phyloP scores from a whole-genome alignment of 169 alveolate genomes.

The Ophryocystis elektroscirrha region DNA sequence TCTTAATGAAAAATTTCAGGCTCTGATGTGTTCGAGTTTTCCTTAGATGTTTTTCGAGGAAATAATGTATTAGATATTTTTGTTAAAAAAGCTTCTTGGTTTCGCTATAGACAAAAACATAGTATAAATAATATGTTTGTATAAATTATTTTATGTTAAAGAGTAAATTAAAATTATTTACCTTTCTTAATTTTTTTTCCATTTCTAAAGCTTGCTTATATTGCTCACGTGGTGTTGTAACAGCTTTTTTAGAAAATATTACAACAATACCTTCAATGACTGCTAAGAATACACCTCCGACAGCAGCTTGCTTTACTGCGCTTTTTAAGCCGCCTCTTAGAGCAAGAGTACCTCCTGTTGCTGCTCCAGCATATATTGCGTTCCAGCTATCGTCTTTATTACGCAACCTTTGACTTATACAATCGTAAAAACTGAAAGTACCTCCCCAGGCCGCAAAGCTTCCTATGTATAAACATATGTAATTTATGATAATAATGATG shows the following conservation, averaged over 20 bases:
- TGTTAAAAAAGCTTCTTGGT: no score
- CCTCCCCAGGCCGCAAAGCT: constrained; percentile 92
- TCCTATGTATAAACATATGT: constrained; percentile 3
- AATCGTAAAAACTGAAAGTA: constrained; percentile 67
- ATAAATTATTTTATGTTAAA: no score
- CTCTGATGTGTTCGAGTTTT: no score
- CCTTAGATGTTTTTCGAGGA: no score
- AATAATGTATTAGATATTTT: no score
- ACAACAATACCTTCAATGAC: constrained; percentile 23
- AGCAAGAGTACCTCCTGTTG: constrained; percentile 64
- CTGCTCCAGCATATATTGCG: constrained; percentile 70
- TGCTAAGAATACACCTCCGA: constrained; percentile 27
- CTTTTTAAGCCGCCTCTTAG: constrained; percentile 25
- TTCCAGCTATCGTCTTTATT: constrained; percentile 78
- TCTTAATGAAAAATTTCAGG: no score
- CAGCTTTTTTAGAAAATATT: constrained; percentile 4
- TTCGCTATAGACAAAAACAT: no score
- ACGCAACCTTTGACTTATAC: constrained; percentile 60
- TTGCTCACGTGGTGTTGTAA: constrained; percentile 16
- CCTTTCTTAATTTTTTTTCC: no score
- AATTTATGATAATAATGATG: background rate
- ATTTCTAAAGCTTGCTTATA: constrained; percentile 8
- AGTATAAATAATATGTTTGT: no score
- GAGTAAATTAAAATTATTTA: no score
- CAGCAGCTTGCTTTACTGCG: constrained; percentile 21